Percentiles rank a stretch among this genome's conserved stretches.
Evolutionary conservation across 2,329 filamentous ascomycete species (phyloP).

Genomic region (Metarhizium album): DNA sequence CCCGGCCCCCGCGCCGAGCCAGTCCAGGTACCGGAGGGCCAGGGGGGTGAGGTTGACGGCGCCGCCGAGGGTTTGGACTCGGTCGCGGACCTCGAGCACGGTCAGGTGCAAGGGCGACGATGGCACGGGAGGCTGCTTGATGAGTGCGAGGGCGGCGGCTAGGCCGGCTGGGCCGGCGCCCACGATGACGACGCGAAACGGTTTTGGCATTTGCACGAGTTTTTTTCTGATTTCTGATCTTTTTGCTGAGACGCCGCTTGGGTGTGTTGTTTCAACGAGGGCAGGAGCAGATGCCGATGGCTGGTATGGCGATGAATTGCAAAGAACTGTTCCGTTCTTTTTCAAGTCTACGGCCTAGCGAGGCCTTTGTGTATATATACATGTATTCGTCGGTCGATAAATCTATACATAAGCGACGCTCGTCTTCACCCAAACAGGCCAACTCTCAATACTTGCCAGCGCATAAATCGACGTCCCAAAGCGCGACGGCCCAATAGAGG

Average conservation of each 20-base stretch:
- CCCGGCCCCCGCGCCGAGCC: constrained; percentile 23
- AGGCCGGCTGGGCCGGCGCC: constrained; percentile 42
- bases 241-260: not conserved
- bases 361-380: no score
- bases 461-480: no score
- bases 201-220: not conserved
- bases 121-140: constrained; percentile 25
- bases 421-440: not conserved
- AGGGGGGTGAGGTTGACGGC: constrained; percentile 36
- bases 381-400: not conserved
- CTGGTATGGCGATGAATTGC: no score
- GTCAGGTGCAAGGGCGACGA: constrained; percentile 20
- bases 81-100: constrained; percentile 36
- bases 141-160: constrained; percentile 35
- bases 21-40: constrained; percentile 31
- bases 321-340: no score
- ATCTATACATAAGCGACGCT: not conserved
- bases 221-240: not conserved
- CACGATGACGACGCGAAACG: constrained; percentile 27
- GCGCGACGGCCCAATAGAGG: not conserved
- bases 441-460: no score
- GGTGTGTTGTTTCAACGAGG: no score
- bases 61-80: constrained; percentile 33
- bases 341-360: not conserved
- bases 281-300: no score